A percentile compares a stretch with the other conserved stretches of the same genome.
Conservation (phyloP, 495 filamentous ascomycete species). For the Acidomyces sp. region DNA sequence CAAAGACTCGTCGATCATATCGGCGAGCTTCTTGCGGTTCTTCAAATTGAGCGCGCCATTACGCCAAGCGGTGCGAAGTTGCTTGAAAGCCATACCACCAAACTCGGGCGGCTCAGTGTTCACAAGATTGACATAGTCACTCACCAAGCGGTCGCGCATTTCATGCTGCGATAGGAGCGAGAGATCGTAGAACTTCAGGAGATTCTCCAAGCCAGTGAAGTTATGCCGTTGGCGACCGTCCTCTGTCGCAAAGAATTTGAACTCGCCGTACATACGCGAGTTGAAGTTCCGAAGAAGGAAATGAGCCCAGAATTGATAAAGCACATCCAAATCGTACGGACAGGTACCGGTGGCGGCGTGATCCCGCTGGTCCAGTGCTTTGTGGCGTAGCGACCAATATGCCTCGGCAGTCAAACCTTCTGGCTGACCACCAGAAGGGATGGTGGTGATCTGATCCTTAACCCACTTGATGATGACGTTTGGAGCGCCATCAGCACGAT, state of each 20-base stretch:
- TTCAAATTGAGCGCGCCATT: conserved; percentile 42
- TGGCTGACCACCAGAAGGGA: conserved; percentile 29
- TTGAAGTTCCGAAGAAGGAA: conserved; percentile 68
- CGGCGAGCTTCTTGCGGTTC: conserved; percentile 43
- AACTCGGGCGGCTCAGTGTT: conserved; percentile 27
- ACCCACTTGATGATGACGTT: conserved; percentile 31
- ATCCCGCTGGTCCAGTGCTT: conserved; percentile 45
- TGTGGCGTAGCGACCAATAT: conserved; percentile 42
- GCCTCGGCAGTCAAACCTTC: conserved; percentile 38
- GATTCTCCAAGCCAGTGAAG: conserved; percentile 39
- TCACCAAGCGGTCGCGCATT: conserved; percentile 39
- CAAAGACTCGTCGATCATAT: conserved; percentile 31
- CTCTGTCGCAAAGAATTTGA: conserved; percentile 54
- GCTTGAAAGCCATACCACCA: conserved; percentile 36
- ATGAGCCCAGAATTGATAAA: conserved; percentile 71
- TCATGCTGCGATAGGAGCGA: conserved; percentile 36
- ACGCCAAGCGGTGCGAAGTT: conserved; percentile 38
- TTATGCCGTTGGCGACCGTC: conserved; percentile 42
- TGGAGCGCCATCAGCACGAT: background rate
- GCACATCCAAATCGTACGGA: conserved; percentile 47
- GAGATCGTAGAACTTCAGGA: conserved; percentile 47
- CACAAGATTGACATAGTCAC: conserved; percentile 42
- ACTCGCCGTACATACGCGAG: conserved; percentile 65
- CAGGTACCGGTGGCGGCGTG: conserved; percentile 36
- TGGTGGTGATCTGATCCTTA: conserved; percentile 30